Evolutionary conservation across 140 eudicot genomes (phyloP), one percentile per base, ranked within the genome.

Genomic region (Ambrosia hybrid): DNA sequence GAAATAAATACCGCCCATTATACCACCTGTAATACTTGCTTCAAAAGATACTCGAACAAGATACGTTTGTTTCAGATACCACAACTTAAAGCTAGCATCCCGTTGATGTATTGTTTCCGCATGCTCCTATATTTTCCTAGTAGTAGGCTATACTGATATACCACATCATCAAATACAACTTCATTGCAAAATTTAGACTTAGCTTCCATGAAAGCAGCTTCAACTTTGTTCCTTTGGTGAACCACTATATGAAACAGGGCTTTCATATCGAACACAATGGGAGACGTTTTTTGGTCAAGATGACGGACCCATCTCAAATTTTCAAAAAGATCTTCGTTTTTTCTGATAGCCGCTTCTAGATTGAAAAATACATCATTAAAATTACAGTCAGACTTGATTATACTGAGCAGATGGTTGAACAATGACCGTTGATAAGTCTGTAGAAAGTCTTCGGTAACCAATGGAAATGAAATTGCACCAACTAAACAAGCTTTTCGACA

Each of bases 401-500:
- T 80, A 76, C 45, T 64, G 26, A 89, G 73, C 72, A 92, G 75
- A 51, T 66, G 63, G 51, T 59, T 64, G 71, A 86, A 86, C 70
- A 49, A 72, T 56, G 78, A 70, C 52, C 51, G 67, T 74, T 86
- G 94, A 61, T 85, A 77, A 26, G 75, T 11, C 55, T 72, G 33
- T 39, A 86, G 74, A 80, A 83, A 80, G 34, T 67, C 80, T 51
- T 80, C 79, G 1, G 82, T 14, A 62, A 49, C 73, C 12, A 79
- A 67, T 33, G 74, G 73, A 16, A 41, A 74, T 65, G 79, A 80
- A 45, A 51, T 48, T 73, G 87, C 85, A 64, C 93, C 97, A 53
- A 86, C 79, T 72, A 86, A 85, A 76, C 90, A 89, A 73, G 98
- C 95, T 75, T 89, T 89, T 48, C 90, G 85, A 75, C 85, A 83